Base-by-base conservation (phyloP, 2,329 filamentous ascomycete genomes). In the Emericellopsis cladophorae region DNA sequence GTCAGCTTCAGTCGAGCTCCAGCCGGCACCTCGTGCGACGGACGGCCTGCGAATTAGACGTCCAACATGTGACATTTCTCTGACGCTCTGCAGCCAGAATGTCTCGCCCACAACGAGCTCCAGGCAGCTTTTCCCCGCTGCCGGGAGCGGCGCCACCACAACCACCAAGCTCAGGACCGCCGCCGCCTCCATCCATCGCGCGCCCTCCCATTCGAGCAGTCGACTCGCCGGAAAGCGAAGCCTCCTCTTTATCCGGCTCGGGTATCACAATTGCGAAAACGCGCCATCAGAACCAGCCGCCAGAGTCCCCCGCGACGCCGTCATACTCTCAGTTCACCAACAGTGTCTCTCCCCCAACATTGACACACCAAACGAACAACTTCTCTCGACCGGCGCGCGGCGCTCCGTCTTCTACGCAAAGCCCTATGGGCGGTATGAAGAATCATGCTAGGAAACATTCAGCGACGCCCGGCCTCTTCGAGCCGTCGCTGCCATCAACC, bases 381-480 rank as follows among this genome's bases (percentile, higher is more conserved):
- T 79, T 75, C 60, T 77, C 74, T 21, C 68, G 76, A 14, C 74
- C 75, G 33, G 67, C 60, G 6, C 59, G 55, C 7, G 45, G 53
- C 52, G 37, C 49, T 49, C 45, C 54, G 29, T 45, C 52, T 21
- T 51, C 55, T 18, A 51, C 54, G 12, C 26, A 29, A 29, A 12
- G 8, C 6, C 26, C 26, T 9, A 4, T 29, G 26, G 12, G 26
- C 26, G 26, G 42, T 60, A 55, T 51, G 40, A 65, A 62, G 45
- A 56, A 54, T 21, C 64, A 82, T 56, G 54, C 74, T 56, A 60
- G 80, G 60, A 80, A 79, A 48, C 74, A 84, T 51, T 84, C 84
- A 45, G 76, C 81, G 49, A 83, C 76, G 8, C 82, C 84, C 55
- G 84, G 84, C 51, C 75, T 80, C 52, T 89, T 89, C 54, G 84